Percentiles rank a stretch among this genome's conserved stretches.
phyloP scores from a whole-genome alignment of 768 basidiomycete genomes.

The Pleurotus salmoneostramineus region DNA sequence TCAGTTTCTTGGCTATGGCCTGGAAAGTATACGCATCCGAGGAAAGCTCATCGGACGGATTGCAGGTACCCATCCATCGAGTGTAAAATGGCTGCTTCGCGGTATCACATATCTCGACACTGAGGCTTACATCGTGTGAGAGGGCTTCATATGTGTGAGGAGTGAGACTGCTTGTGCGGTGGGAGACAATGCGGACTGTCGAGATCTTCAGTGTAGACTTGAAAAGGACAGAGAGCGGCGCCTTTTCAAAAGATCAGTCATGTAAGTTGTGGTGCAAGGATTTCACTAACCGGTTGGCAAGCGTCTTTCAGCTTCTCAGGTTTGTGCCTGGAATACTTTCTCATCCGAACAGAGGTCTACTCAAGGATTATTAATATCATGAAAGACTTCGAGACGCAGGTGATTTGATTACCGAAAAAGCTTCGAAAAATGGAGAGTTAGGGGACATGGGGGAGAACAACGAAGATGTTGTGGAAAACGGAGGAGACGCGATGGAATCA shows the following conservation, averaged over 20 bases:
- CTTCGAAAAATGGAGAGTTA: constrained; percentile 34
- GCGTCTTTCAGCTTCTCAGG: constrained; percentile 34
- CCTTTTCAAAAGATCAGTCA: constrained; percentile 24
- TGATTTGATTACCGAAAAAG: constrained; percentile 37
- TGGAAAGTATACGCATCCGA: constrained; percentile 46
- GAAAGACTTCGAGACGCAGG: neutral
- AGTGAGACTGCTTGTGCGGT: constrained; percentile 20
- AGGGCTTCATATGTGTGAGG: constrained; percentile 36
- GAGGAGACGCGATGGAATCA: neutral
- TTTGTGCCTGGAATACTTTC: constrained; percentile 34
- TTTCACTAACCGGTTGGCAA: constrained; percentile 30
- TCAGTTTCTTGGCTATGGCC: constrained; percentile 36
- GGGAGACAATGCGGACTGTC: constrained; percentile 41
- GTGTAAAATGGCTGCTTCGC: constrained; percentile 40
- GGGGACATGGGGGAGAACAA: constrained; percentile 15
- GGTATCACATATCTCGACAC: constrained; percentile 46
- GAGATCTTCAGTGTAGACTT: constrained; percentile 38
- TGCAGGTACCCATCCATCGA: constrained; percentile 44
- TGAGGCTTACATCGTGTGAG: constrained; percentile 35
- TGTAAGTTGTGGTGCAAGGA: neutral
- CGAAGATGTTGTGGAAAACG: constrained; percentile 18
- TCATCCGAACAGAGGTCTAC: constrained; percentile 45
- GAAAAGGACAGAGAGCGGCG: constrained; percentile 42
- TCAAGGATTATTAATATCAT: constrained; percentile 2
- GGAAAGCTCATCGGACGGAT: constrained; percentile 29